A percentile compares a stretch with the other conserved stretches of the same genome.
Conservation (phyloP, 192 early-diverging fungal genomes). For the Podila epicladia region DNA sequence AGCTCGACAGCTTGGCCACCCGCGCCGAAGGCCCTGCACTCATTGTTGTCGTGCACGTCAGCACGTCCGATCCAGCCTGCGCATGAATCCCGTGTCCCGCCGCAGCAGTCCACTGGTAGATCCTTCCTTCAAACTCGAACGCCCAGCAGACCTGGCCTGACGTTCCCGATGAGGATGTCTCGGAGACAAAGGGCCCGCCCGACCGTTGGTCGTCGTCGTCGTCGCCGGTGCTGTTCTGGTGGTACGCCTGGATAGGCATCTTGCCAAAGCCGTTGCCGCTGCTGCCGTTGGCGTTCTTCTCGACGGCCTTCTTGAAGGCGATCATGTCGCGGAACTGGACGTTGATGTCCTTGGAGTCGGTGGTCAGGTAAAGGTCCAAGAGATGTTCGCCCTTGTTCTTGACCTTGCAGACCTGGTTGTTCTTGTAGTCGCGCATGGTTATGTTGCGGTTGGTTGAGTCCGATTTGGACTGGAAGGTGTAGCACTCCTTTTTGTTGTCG, state of each 20-base stretch:
- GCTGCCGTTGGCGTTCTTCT: slow-evolving; percentile 28
- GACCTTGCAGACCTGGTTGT: slow-evolving; percentile 41
- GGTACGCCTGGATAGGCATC: background rate
- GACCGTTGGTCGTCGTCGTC: slow-evolving; percentile 29
- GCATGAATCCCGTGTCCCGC: slow-evolving; percentile 36
- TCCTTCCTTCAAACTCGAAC: slow-evolving; percentile 45
- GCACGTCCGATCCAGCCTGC: slow-evolving; percentile 37
- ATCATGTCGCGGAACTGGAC: slow-evolving; percentile 50
- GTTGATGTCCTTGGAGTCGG: slow-evolving; percentile 47
- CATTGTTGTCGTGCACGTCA: slow-evolving; percentile 27
- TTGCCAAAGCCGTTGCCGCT: slow-evolving; percentile 4
- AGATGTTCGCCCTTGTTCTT: slow-evolving; percentile 48
- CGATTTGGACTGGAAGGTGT: slow-evolving; percentile 47
- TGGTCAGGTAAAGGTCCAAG: slow-evolving; percentile 43
- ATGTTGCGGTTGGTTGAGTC: slow-evolving; percentile 31
- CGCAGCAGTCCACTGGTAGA: slow-evolving; percentile 43
- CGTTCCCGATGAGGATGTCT: background rate
- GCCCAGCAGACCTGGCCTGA: slow-evolving; percentile 27
- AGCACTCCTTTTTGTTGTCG: slow-evolving; percentile 44
- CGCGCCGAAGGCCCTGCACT: slow-evolving; percentile 34
- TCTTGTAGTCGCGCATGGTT: slow-evolving; percentile 32
- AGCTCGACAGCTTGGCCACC: slow-evolving; percentile 43
- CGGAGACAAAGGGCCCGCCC: background rate
- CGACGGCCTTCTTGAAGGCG: slow-evolving; percentile 51
- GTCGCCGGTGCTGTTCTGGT: background rate